These are phyloP conservation scores for Aspergillus calidoustus DNA, from an alignment of 2,329 filamentous ascomycete genomes.

Conservation along the genomic window DNA sequence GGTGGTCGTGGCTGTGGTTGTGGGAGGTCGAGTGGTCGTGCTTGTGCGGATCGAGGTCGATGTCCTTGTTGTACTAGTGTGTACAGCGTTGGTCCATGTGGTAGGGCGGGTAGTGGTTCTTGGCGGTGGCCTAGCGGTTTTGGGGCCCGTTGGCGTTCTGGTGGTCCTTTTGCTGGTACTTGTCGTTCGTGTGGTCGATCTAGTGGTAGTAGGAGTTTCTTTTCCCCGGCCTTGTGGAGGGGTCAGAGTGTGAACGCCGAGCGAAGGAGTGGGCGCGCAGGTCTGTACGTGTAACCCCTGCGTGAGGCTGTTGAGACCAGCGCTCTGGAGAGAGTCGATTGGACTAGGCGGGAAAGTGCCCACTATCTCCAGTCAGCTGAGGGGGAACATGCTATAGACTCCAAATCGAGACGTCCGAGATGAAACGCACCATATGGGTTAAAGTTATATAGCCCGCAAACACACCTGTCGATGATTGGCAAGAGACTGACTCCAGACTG, in stretches of 20 bases:
- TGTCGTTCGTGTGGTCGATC: neutral
- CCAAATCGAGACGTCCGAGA: too few species aligned
- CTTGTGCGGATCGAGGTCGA: neutral
- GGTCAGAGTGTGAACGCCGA: constrained; percentile 14
- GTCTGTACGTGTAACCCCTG: constrained; percentile 28
- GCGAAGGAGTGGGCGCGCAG: constrained; percentile 29
- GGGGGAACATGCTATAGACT: too few species aligned
- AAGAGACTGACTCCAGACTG: constrained; percentile 54
- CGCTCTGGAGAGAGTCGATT: constrained; percentile 25
- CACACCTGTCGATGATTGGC: constrained; percentile 55
- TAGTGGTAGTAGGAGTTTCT: neutral
- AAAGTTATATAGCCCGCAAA: constrained; percentile 60
- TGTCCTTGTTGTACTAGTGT: neutral
- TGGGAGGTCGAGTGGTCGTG: neutral
- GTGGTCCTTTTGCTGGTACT: neutral
- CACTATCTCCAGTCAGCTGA: constrained; percentile 20
- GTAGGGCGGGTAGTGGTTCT: neutral
- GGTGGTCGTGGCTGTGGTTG: constrained; percentile 1
- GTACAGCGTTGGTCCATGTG: neutral
- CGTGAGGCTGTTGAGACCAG: constrained; percentile 27
- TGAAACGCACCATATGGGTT: constrained; percentile 53
- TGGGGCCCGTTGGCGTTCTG: neutral
- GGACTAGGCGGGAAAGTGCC: constrained; percentile 30
- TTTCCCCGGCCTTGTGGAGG: constrained; percentile 6
- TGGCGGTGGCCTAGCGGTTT: neutral